phyloP scores from a whole-genome alignment of 2,329 filamentous ascomycete species.

The Macroventuria anomochaeta region DNA sequence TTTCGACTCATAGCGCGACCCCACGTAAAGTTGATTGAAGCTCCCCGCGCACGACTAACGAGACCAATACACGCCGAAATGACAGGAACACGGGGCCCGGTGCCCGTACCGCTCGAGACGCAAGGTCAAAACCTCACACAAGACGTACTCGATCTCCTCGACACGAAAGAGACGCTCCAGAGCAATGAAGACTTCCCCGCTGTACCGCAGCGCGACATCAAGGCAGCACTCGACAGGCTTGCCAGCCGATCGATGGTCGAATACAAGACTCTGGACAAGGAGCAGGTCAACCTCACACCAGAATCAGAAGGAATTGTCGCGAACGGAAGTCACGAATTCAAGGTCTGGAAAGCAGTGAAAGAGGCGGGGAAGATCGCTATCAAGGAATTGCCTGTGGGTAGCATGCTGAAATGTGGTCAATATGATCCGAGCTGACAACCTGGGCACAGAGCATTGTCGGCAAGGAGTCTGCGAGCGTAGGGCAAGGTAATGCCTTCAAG shows the following conservation, averaged over 20 bases:
- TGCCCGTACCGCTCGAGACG: conserved; percentile 52
- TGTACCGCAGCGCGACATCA: conserved; percentile 63
- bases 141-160: conserved; percentile 77
- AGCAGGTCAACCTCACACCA: conserved; percentile 76
- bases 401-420: background rate
- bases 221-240: conserved; percentile 87
- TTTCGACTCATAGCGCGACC: conserved; percentile 38
- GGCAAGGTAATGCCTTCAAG: conserved; percentile 94
- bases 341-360: conserved; percentile 58
- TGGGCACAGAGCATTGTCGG: conserved; percentile 63
- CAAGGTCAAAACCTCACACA: conserved; percentile 66
- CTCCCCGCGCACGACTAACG: conserved; percentile 17
- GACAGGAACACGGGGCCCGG: conserved; percentile 56
- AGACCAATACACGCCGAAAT: conserved; percentile 39
- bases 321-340: conserved; percentile 59
- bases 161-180: conserved; percentile 57
- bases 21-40: conserved; percentile 25
- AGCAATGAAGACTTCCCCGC: conserved; percentile 59
- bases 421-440: conserved; percentile 27
- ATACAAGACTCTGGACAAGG: conserved; percentile 82
- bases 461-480: conserved; percentile 79
- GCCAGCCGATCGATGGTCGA: conserved; percentile 83
- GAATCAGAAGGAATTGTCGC: conserved; percentile 78
- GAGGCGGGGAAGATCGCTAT: conserved; percentile 53
- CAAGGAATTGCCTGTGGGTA: conserved; percentile 55